These are phyloP conservation scores for Cryomyces minteri DNA, from an alignment of 495 filamentous ascomycete species.

Conservation along the genomic window DNA sequence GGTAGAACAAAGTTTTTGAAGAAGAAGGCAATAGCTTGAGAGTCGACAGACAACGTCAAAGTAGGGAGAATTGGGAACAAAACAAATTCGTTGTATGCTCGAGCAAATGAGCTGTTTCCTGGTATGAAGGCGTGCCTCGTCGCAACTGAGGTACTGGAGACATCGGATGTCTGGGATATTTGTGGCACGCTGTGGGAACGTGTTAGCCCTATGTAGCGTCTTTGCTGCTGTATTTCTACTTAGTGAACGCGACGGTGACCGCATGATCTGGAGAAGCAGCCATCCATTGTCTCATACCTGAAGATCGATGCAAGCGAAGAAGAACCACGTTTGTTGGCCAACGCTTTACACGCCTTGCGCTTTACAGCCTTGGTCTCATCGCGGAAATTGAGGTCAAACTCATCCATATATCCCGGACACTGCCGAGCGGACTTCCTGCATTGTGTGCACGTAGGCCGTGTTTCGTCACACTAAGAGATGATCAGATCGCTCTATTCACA, in stretches of 20 bases:
- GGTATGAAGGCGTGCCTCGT: too few species aligned
- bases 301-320: too few species aligned
- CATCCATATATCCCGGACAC: constrained; percentile 18
- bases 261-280: too few species aligned
- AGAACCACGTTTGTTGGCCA: too few species aligned
- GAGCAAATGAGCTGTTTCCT: too few species aligned
- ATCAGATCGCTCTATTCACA: not conserved
- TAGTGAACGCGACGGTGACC: too few species aligned
- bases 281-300: too few species aligned
- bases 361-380: constrained; percentile 8
- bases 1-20: constrained; percentile 16
- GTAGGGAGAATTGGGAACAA: too few species aligned
- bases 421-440: constrained; percentile 12
- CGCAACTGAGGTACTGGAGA: too few species aligned
- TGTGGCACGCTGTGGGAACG: not conserved
- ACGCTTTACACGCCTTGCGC: too few species aligned
- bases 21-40: constrained; percentile 16
- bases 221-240: constrained; percentile 3
- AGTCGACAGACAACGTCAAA: constrained; percentile 6
- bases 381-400: constrained; percentile 19
- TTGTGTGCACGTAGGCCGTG: constrained; percentile 13
- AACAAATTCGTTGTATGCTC: too few species aligned
- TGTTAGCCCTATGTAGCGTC: constrained; percentile 7
- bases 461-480: constrained; percentile 14
- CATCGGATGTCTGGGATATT: too few species aligned